These are phyloP conservation scores for Rutstroemia sydowiana DNA, from an alignment of 2,329 filamentous ascomycete genomes.

Conservation along the genomic window DNA sequence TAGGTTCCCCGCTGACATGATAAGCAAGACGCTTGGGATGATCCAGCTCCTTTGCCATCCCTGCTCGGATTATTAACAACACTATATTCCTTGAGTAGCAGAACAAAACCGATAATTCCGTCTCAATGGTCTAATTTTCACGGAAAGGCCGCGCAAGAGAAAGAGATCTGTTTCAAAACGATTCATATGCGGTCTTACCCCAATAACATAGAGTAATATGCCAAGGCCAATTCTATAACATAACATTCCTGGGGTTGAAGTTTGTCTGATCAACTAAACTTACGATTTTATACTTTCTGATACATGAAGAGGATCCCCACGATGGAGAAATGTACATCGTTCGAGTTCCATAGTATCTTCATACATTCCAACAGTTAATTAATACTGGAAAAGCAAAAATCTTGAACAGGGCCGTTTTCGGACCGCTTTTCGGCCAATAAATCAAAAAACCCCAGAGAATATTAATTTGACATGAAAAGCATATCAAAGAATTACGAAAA, in stretches of 20 bases:
- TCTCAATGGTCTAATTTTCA: not conserved
- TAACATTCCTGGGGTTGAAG: not conserved
- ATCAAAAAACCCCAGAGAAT: not conserved
- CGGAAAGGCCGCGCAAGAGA: slow-evolving; percentile 1
- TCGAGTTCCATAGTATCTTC: not conserved
- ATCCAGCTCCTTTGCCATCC: slow-evolving; percentile 2
- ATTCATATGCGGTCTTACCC: not conserved
- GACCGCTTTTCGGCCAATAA: slow-evolving; percentile 5
- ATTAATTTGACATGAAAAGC: slow-evolving; percentile 3
- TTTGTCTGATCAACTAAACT: no score
- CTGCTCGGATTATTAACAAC: not conserved
- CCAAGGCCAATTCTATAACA: no score
- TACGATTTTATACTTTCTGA: no score
- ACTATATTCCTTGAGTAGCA: not conserved
- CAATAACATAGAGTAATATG: no score
- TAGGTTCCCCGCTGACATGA: slow-evolving; percentile 5
- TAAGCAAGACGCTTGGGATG: slow-evolving; percentile 2
- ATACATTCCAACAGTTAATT: not conserved
- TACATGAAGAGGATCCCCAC: no score
- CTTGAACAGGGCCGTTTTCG: slow-evolving; percentile 9
- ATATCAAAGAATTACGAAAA: not conserved
- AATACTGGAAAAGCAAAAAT: not conserved
- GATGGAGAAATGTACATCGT: not conserved
- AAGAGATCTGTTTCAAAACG: slow-evolving; percentile 1
- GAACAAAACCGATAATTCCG: not conserved